phyloP scores from a whole-genome alignment of 305 asterid genomes.

The Euphrasia arctica region DNA sequence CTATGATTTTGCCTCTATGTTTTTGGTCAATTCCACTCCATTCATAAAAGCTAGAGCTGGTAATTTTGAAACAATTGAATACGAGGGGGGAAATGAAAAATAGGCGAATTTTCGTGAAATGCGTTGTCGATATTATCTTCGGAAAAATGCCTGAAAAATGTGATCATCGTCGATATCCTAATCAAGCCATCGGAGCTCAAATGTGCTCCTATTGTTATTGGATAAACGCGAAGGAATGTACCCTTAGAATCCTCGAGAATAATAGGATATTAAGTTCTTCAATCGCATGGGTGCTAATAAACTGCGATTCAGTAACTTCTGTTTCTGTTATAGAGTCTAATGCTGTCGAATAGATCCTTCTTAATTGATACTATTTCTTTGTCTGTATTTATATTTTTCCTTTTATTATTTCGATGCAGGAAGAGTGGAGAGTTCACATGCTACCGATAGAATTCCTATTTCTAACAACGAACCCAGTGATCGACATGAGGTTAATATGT shows the following conservation, averaged over 20 bases:
- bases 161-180: not conserved
- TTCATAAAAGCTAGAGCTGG: too few relatives aligned
- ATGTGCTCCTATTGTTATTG: not conserved
- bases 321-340: not conserved
- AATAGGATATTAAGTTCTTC: not conserved
- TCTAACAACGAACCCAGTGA: slow-evolving; percentile 58
- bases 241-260: too few relatives aligned
- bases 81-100: too few relatives aligned
- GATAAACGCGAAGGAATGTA: too few relatives aligned
- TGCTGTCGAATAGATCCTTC: not conserved
- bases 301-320: too few relatives aligned
- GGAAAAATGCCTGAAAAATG: not conserved
- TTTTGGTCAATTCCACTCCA: too few relatives aligned
- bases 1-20: too few relatives aligned
- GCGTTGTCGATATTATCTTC: too few relatives aligned
- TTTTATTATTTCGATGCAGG: slow-evolving; percentile 44
- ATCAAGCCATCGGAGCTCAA: not conserved
- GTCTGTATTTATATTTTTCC: slow-evolving; percentile 7
- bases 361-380: not conserved
- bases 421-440: slow-evolving; percentile 95
- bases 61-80: too few relatives aligned
- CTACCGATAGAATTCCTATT: slow-evolving; percentile 84
- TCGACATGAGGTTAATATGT: slow-evolving; percentile 83
- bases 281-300: not conserved
- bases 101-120: too few relatives aligned